A percentile compares a stretch with the other conserved stretches of the same genome.
Conservation (phyloP, 2,329 filamentous ascomycete genomes). For the Ophiosphaerella narmari region DNA sequence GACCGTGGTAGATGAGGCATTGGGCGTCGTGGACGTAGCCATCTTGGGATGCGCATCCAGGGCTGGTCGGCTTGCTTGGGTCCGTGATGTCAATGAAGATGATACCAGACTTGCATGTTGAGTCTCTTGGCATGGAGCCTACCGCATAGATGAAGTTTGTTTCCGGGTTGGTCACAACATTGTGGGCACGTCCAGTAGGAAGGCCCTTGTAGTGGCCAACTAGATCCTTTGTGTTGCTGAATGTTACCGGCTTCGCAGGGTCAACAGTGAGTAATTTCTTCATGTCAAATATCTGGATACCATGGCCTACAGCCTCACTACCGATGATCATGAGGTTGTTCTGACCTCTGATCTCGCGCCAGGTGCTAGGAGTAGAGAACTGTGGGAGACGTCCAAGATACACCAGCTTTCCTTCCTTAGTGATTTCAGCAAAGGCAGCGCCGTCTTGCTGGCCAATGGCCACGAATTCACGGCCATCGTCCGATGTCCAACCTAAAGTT, state of each 20-base stretch:
- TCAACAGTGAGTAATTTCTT: constrained; percentile 49
- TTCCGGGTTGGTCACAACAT: constrained; percentile 45
- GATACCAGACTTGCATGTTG: constrained; percentile 57
- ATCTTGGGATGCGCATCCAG: constrained; percentile 59
- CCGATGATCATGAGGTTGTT: constrained; percentile 53
- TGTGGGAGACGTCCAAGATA: constrained; percentile 61
- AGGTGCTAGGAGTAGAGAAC: constrained; percentile 51
- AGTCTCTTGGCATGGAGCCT: constrained; percentile 38
- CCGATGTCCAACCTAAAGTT: constrained; percentile 54
- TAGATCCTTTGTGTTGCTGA: constrained; percentile 40
- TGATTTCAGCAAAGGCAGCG: constrained; percentile 60
- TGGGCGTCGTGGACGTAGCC: constrained; percentile 67
- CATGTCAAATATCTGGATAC: constrained; percentile 68
- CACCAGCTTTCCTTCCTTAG: constrained; percentile 54
- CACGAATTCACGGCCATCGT: constrained; percentile 59
- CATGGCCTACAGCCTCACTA: constrained; percentile 51
- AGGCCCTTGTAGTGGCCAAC: constrained; percentile 42
- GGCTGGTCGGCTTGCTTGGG: constrained; percentile 57
- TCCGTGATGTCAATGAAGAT: constrained; percentile 64
- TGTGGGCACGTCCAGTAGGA: constrained; percentile 44
- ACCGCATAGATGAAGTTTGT: constrained; percentile 47
- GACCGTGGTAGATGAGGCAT: constrained; percentile 61
- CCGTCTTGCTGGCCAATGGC: constrained; percentile 61
- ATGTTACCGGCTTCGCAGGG: constrained; percentile 41
- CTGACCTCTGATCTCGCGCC: constrained; percentile 58